Conservation (phyloP, 768 basidiomycete species). For the Coprinopsis strossmayeri region DNA sequence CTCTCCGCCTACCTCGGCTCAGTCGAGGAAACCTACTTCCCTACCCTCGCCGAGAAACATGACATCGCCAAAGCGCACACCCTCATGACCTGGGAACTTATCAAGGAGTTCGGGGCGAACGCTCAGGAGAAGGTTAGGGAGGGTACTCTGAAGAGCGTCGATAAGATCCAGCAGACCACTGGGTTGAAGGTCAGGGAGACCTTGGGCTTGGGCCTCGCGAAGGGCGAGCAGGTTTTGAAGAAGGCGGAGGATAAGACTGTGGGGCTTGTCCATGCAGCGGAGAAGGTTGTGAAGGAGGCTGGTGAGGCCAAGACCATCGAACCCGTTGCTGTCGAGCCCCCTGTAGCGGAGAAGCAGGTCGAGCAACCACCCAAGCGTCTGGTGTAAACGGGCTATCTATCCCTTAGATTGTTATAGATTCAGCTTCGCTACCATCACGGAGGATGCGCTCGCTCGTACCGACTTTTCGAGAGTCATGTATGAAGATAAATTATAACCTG, state of each 20-base stretch:
- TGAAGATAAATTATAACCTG: too few relatives aligned
- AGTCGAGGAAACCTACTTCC: constrained; percentile 68
- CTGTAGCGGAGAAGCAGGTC: constrained; percentile 13
- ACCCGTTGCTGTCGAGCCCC: constrained; percentile 16
- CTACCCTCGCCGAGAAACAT: constrained; percentile 62
- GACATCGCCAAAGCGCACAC: constrained; percentile 55
- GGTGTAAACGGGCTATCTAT: neutral
- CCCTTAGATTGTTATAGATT: neutral
- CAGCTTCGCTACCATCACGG: too few relatives aligned
- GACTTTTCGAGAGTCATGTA: too few relatives aligned
- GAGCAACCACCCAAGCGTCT: constrained; percentile 10
- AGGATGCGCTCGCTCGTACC: too few relatives aligned
- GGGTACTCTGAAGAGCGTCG: constrained; percentile 41
- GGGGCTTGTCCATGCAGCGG: constrained; percentile 1
- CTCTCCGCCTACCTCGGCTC: constrained; percentile 56
- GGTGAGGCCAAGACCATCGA: constrained; percentile 19
- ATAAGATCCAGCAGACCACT: constrained; percentile 57
- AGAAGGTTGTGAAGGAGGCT: constrained; percentile 16
- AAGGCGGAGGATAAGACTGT: neutral
- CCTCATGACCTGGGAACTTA: constrained; percentile 49
- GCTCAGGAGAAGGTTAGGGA: constrained; percentile 36
- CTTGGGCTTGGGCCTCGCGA: constrained; percentile 35
- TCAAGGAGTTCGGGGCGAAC: constrained; percentile 45
- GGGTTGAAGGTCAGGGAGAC: constrained; percentile 67
- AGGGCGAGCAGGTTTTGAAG: constrained; percentile 14